Evolutionary conservation across 371 early-diverging fungal species (phyloP), one percentile per base, ranked within the genome.

Genomic region (Nematocida sp.): DNA sequence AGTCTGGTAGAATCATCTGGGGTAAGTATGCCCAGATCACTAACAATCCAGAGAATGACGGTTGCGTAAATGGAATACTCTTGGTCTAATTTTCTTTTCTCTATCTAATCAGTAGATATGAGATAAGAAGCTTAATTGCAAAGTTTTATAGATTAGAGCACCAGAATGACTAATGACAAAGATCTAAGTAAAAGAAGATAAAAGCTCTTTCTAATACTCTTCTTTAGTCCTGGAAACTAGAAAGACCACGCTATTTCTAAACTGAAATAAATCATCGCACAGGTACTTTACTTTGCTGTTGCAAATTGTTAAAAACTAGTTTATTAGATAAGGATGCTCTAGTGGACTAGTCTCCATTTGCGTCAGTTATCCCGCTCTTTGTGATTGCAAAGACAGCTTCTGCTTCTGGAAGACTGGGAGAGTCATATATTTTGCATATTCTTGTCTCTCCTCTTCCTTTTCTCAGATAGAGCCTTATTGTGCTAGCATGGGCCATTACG

Each of bases 1-100:
- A 91, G 41, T 87, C 89, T 79, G 97, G 99, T 66, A 95, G 96
- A 85, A 94, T 99, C 65, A 93, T 96, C 19, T 99, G 98, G 98
- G 97, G 98, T 9, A 99, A 96, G 86, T 96, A 95, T 84, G 84
- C 84, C 32, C 98, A 97, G 86, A 88, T 92, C 17, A 92, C 91
- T 15, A 92, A 92, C 81, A 89, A 90, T 81, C 92, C 92, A 79
- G 93, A 93, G 84, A 88, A 90, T 83, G 95, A 95, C 84, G 94
- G 94, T n/a, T 82, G 79, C 53, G 80, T 85, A n/a, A 86, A 85
- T 75, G 85, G 84, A 45, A 79, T 85, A 37, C 78, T 85, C 25
- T 75, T 85, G 32, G 78, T 79, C 11, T 85, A 84, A 78, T 21
- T 15, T 32, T 35, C 54, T 3, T 9, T 27, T 43, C n/a, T 65